Evolutionary conservation across 2,329 filamentous ascomycete genomes (phyloP), one percentile per base, ranked within the genome.

Genomic region (Aspergillus neoniger): DNA sequence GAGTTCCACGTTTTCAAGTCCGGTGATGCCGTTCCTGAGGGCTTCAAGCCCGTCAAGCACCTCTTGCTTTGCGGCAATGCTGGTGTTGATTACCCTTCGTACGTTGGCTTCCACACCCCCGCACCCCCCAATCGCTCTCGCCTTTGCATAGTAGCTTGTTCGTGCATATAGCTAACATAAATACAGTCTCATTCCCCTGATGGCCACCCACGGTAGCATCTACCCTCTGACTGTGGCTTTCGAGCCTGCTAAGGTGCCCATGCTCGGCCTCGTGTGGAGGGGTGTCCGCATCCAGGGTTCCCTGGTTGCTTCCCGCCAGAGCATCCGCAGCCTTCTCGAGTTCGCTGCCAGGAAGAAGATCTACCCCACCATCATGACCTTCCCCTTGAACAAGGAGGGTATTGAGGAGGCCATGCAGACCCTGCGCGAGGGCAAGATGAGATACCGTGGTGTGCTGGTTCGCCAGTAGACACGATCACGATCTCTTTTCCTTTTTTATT

Each of bases 331-430:
- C 68, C 86, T 89, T 54, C 82, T 91, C 56, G 79, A 79, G 4
- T 91, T 91, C 70, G 83, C 87, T 0, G 76, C 81, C 62, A 74
- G 79, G 15, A 85, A 90, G 66, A 80, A 79, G 4, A 81, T 91
- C 63, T 81, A 83, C 71, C 88, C 88, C 58, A 80, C 89, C 72
- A 75, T 90, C 32, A 83, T 90, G 78, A 85, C 79, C 70, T 91
- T 86, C 69, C 80, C 85, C 0, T 77, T 91, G 50, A 80, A 73
- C 10, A 60, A 78, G 75, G 63, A 83, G 62, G 66, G 82, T 61
- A 76, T 85, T 72, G 70, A 79, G 65, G 68, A 81, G 65, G 74
- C 80, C 15, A 76, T 83, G 70, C 65, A 81, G 67, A 74, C 76
- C 67, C 63, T 84, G 60, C 69, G 80, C 57, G 68, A 74, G 4